These are phyloP conservation scores for Aegilops speltoides DNA, from an alignment of 176 grass and related monocot species.

Conservation along the genomic window DNA sequence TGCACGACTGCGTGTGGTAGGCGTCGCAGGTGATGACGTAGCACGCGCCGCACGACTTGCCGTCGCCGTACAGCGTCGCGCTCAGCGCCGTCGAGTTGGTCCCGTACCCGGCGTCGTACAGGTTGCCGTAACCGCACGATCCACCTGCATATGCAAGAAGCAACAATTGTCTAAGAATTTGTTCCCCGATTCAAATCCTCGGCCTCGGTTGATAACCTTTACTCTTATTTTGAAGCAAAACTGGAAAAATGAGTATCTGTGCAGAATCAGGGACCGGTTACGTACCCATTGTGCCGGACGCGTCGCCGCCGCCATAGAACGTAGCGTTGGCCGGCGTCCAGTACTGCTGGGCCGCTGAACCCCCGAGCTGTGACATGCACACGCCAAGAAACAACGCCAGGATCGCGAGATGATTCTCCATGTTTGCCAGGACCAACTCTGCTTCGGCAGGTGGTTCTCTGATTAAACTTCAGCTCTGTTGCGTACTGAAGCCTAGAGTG, in stretches of 20 bases:
- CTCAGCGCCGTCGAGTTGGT: conserved; percentile 52
- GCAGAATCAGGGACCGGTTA: background rate
- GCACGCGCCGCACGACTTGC: conserved; percentile 46
- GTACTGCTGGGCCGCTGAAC: conserved; percentile 2
- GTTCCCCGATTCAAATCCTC: background rate
- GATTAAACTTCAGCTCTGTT: background rate
- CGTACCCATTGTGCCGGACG: conserved; percentile 49
- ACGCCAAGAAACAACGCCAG: conserved; percentile 14
- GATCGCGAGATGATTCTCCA: conserved; percentile 17
- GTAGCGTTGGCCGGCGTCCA: conserved; percentile 46
- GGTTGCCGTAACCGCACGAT: conserved; percentile 56
- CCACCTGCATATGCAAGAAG: conserved; percentile 30
- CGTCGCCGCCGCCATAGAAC: conserved; percentile 49
- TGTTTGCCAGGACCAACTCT: background rate
- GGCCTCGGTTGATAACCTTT: background rate
- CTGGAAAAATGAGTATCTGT: background rate
- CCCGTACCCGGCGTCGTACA: conserved; percentile 49
- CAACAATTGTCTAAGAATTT: background rate
- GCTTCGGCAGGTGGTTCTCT: no score
- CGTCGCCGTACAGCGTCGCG: conserved; percentile 51
- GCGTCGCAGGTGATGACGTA: conserved; percentile 40
- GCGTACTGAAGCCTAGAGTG: background rate
- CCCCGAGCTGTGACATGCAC: background rate
- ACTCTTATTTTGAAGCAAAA: background rate
- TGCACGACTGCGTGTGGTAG: conserved; percentile 18